Evolutionary conservation across 208 protist species (phyloP).

Genomic region (Crithidia acanthocephali): DNA sequence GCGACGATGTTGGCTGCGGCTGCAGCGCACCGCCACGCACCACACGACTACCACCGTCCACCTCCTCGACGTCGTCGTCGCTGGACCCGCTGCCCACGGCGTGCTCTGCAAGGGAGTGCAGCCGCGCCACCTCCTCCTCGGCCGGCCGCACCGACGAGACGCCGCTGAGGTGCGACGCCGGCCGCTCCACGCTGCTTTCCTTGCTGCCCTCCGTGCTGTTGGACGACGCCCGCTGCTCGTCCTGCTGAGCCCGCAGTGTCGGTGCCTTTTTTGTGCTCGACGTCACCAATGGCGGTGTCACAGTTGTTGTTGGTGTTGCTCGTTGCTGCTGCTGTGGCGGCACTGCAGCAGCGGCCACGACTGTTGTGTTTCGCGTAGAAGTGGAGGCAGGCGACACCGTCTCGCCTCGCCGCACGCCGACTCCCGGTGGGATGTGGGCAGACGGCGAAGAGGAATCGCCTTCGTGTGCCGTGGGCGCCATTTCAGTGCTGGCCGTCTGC

Average conservation of each 20-base stretch:
- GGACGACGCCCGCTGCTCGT: slow-evolving; percentile 20
- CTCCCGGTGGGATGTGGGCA: slow-evolving; percentile 10
- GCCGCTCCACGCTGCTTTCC: slow-evolving; percentile 24
- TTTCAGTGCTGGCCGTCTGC: slow-evolving; percentile 39
- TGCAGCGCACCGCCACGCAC: neutral
- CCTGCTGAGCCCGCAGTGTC: slow-evolving; percentile 6
- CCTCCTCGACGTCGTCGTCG: slow-evolving; percentile 20
- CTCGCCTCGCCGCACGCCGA: neutral
- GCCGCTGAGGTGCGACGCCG: slow-evolving; percentile 34
- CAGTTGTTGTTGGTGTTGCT: neutral
- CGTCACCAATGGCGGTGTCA: neutral
- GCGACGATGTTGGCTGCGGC: neutral
- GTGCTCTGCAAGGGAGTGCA: slow-evolving; percentile 21
- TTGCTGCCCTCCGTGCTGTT: slow-evolving; percentile 20
- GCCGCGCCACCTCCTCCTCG: slow-evolving; percentile 25
- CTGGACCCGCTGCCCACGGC: slow-evolving; percentile 30
- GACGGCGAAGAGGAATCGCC: slow-evolving; percentile 32
- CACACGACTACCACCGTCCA: neutral
- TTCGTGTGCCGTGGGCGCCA: slow-evolving; percentile 14
- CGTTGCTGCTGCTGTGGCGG: neutral
- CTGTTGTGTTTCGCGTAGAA: too few species aligned
- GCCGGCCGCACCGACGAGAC: slow-evolving; percentile 41
- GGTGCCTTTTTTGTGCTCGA: neutral
- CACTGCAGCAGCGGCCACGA: neutral
- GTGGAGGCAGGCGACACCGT: neutral